Conservation (phyloP, 129 eudicot genomes). For the Ambrosia artemisiifolia region DNA sequence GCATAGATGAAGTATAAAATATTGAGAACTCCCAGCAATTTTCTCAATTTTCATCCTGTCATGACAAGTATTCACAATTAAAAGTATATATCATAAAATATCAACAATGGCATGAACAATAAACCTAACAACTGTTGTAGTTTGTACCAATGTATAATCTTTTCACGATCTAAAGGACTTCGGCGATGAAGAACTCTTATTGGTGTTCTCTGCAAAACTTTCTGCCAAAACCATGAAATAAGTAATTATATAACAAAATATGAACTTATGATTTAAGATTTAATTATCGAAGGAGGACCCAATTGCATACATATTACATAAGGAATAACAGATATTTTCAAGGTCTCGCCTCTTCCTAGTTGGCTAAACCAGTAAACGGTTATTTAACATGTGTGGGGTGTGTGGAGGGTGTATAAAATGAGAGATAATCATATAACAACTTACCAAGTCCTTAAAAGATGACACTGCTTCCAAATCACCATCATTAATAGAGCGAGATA, state of each 20-base stretch:
- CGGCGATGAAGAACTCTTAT: conserved; percentile 95
- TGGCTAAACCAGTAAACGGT: not conserved
- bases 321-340: not conserved
- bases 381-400: not conserved
- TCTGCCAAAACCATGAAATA: conserved; percentile 39
- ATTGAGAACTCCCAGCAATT: conserved; percentile 72
- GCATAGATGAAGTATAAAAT: conserved; percentile 85
- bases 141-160: conserved; percentile 79
- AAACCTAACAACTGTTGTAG: conserved; percentile 18
- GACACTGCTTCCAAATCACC: conserved; percentile 57
- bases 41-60: conserved; percentile 89
- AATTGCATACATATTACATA: not conserved
- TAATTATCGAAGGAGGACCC: not conserved
- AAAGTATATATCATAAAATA: conserved; percentile 6
- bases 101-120: not conserved
- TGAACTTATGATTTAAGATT: not conserved
- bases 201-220: conserved; percentile 83
- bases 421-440: conserved; percentile 13
- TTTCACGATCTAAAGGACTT: conserved; percentile 93
- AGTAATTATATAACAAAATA: conserved; percentile 1
- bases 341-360: not conserved
- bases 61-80: conserved; percentile 9
- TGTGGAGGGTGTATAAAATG: not conserved
- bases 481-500: conserved; percentile 64
- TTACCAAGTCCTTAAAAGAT: conserved; percentile 72